These are phyloP conservation scores for Populus deltoides DNA, from an alignment of 345 rosid species.

Conservation along the genomic window DNA sequence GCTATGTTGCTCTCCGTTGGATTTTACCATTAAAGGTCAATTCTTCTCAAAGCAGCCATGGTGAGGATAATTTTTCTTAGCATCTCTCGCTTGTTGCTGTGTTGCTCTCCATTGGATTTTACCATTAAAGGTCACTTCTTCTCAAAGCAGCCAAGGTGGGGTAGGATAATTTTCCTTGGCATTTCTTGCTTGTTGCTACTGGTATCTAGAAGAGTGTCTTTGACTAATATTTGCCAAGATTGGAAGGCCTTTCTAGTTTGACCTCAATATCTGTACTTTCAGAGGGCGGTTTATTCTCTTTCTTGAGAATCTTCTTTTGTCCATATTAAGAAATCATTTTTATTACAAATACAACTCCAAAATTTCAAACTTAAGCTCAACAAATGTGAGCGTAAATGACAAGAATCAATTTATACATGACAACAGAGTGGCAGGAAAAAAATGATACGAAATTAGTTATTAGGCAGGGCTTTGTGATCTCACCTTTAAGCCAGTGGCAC, in stretches of 20 bases:
- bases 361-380: not conserved
- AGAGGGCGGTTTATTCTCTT: not conserved
- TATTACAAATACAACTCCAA: not conserved
- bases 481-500: constrained; percentile 98
- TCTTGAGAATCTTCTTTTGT: not conserved
- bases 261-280: not conserved
- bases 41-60: not conserved
- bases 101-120: not conserved
- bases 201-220: not conserved
- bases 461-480: constrained; percentile 2
- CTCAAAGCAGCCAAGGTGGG: not conserved
- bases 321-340: not conserved
- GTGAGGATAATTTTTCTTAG: not conserved
- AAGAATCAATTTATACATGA: not conserved
- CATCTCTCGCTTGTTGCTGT: not conserved
- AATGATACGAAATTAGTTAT: not conserved
- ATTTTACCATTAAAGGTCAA: not conserved
- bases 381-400: not conserved
- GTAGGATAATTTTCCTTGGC: not conserved
- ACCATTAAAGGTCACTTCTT: not conserved
- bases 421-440: not conserved
- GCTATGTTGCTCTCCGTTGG: not conserved
- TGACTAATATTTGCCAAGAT: not conserved
- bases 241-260: not conserved
- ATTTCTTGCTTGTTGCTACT: not conserved